These are phyloP conservation scores for Scedosporium dehoogii DNA, from an alignment of 2,329 filamentous ascomycete species.

Conservation along the genomic window DNA sequence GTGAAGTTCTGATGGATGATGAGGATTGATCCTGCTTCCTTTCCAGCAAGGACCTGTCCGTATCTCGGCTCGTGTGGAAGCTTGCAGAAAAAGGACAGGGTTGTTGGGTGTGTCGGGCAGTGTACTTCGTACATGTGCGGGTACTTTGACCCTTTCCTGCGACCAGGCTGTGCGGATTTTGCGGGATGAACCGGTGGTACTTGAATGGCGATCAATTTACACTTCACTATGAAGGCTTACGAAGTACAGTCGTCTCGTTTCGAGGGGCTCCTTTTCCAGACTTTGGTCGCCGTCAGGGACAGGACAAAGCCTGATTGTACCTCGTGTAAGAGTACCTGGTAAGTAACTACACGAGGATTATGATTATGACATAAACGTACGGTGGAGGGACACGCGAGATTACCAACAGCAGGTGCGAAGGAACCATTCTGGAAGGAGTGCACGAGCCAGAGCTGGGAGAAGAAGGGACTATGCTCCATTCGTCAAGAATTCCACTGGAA, in stretches of 20 bases:
- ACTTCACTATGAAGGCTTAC: too few relatives aligned
- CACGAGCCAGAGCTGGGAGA: conserved; percentile 1
- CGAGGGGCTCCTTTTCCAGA: too few relatives aligned
- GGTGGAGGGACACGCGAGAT: background rate
- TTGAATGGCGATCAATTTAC: too few relatives aligned
- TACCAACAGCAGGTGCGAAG: background rate
- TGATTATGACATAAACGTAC: too few relatives aligned
- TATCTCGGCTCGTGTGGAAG: background rate
- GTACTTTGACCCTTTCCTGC: too few relatives aligned
- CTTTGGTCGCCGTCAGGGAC: too few relatives aligned
- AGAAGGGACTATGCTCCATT: background rate
- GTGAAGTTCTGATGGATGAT: background rate
- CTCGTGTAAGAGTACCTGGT: too few relatives aligned
- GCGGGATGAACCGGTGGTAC: too few relatives aligned
- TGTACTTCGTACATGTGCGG: background rate
- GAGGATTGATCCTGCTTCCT: background rate
- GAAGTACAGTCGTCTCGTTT: too few relatives aligned
- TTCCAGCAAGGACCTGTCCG: background rate
- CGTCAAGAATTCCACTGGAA: background rate
- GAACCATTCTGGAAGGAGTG: background rate
- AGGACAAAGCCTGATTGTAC: too few relatives aligned
- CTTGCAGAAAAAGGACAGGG: background rate
- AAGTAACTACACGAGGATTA: too few relatives aligned
- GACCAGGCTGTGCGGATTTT: too few relatives aligned
- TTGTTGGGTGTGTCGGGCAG: background rate